Conservation (phyloP, 2,329 filamentous ascomycete species). For the Ophiobolus disseminans region DNA sequence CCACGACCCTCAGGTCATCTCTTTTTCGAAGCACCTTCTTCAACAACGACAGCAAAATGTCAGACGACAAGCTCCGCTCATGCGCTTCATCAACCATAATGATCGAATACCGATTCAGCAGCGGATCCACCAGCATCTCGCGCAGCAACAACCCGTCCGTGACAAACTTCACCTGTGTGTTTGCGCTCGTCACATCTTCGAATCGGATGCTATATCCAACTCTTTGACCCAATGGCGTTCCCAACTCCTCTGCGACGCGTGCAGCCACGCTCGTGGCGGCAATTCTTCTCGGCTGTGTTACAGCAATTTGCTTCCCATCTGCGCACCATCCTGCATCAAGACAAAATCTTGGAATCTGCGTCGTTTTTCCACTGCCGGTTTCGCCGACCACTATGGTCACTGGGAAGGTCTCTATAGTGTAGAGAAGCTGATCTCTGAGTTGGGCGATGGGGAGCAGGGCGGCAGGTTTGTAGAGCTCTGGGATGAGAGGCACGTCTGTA, state of each 20-base stretch:
- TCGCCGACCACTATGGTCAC: slow-evolving; percentile 92
- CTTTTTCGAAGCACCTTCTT: slow-evolving; percentile 88
- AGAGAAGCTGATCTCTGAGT: slow-evolving; percentile 79
- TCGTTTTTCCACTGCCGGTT: slow-evolving; percentile 85
- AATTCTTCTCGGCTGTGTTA: slow-evolving; percentile 69
- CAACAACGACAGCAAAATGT: slow-evolving; percentile 85
- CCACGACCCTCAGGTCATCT: slow-evolving; percentile 82
- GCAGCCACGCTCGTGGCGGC: slow-evolving; percentile 52
- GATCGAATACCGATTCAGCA: slow-evolving; percentile 88
- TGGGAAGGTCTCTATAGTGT: slow-evolving; percentile 81
- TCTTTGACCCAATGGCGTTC: slow-evolving; percentile 85
- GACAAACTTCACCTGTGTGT: slow-evolving; percentile 90
- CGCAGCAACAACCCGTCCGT: slow-evolving; percentile 91
- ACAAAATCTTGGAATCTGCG: slow-evolving; percentile 91
- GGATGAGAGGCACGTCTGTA: slow-evolving; percentile 65
- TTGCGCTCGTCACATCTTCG: slow-evolving; percentile 86
- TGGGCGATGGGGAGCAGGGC: slow-evolving; percentile 85
- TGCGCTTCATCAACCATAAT: slow-evolving; percentile 99
- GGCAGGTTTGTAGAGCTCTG: slow-evolving; percentile 84
- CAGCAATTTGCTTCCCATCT: slow-evolving; percentile 80
- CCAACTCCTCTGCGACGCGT: slow-evolving; percentile 77
- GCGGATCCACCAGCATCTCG: slow-evolving; percentile 90
- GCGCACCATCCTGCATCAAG: slow-evolving; percentile 88
- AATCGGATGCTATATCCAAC: slow-evolving; percentile 88
- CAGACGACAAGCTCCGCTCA: slow-evolving; percentile 89